These are phyloP conservation scores for Chrysoporthe cubensis DNA, from an alignment of 2,329 filamentous ascomycete genomes.

Conservation along the genomic window DNA sequence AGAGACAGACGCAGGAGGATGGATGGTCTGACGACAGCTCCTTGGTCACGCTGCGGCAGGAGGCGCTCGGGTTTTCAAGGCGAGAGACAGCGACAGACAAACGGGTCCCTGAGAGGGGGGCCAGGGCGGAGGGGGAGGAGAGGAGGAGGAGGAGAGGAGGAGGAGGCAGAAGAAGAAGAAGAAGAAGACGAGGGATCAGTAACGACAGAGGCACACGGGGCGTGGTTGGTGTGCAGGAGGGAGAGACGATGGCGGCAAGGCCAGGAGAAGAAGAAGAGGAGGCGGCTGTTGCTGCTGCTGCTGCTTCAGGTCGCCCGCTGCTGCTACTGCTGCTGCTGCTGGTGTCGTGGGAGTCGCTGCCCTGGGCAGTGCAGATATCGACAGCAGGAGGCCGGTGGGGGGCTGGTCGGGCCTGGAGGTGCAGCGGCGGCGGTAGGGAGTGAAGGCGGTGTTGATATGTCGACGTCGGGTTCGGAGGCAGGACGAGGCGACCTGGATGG, in stretches of 20 bases:
- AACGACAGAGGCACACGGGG: no score
- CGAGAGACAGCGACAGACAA: not conserved
- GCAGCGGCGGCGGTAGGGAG: constrained; percentile 5
- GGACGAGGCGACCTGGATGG: not conserved
- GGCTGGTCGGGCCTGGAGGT: not conserved
- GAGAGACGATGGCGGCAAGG: no score
- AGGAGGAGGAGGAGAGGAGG: not conserved
- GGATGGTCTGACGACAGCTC: not conserved
- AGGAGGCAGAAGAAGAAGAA: constrained; percentile 9
- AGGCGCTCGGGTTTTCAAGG: constrained; percentile 1
- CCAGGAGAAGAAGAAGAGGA: no score
- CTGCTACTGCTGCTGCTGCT: constrained; percentile 5
- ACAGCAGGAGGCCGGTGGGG: constrained; percentile 1
- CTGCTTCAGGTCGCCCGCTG: no score
- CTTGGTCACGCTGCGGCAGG: constrained; percentile 3
- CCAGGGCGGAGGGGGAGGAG: not conserved
- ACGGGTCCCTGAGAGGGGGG: not conserved
- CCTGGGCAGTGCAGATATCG: not conserved
- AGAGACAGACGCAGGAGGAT: not conserved
- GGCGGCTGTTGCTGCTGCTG: no score
- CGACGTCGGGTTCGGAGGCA: not conserved
- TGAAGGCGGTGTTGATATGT: constrained; percentile 2
- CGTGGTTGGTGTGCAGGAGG: no score
- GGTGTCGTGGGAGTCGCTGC: constrained; percentile 10
- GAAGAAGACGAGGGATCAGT: not conserved